Base-by-base conservation (phyloP, 1,284 basidiomycete genomes). In the Naganishia sp. region DNA sequence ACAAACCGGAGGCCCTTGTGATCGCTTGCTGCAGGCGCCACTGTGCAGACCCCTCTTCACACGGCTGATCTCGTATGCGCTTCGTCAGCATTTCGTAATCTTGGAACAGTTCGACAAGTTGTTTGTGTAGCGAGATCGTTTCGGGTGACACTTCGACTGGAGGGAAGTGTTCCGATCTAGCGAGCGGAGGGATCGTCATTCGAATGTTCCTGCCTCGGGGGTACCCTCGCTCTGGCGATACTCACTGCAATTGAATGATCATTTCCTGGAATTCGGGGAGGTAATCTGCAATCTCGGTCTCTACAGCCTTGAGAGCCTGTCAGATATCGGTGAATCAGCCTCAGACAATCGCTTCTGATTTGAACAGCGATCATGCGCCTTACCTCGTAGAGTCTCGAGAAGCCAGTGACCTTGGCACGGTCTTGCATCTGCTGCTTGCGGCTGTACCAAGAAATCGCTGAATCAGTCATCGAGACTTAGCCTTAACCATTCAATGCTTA, bases 11-110 rank as follows among this genome's bases (percentile, higher is more conserved):
- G 1, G 90, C 84, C 1, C 86, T 85, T 68, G 88, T 83, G 23
- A 99, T 88, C 0, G 93, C 91, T 28, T 84, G 81, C 75, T 96
- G 92, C 10, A 98, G 84, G 16, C 88, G 84, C 69, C 91, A 88
- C 75, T 95, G 92, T 13, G 89, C 89, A 66, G 87, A 86, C 1
- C 86, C 87, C 2, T 83, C 80, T 1, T 83, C 83, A 28, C 81
- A 87, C 0, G 90, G 88, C 23, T 95, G 79, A 68, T 82, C 83
- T 59, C 86, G 85, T 72, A 98, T 90, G 42, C 88, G 87, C 75
- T 94, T 95, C 0, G 92, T 86, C 5, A 97, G 80, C 52, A 86
- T 85, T 73, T 99, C 95, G 78, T 97, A 98, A 66, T 90, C 87
- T 7, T 87, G 84, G 77, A 96, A 93, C 2, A 89, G 86, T 54